phyloP scores from a whole-genome alignment of 164 flowering plant genomes.

The Vitis rupestris region DNA sequence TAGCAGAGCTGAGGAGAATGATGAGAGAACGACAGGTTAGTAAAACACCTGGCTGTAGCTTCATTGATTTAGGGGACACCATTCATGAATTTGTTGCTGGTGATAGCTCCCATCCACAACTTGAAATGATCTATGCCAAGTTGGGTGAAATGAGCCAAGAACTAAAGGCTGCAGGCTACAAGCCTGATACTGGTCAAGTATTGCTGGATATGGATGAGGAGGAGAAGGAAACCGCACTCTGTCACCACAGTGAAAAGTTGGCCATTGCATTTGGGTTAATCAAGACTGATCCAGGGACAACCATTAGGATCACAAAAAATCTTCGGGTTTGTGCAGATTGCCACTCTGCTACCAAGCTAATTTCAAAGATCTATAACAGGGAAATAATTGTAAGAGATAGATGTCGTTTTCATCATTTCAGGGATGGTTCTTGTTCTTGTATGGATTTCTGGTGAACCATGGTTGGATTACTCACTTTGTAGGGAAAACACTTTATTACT shows the following conservation, averaged over 20 bases:
- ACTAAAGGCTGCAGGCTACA: constrained; percentile 19
- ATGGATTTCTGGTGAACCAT: not conserved
- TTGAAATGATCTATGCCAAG: constrained; percentile 13
- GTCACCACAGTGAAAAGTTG: constrained; percentile 21
- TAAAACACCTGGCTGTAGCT: constrained; percentile 25
- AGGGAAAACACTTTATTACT: not conserved
- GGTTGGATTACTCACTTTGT: not conserved
- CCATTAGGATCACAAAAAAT: constrained; percentile 32
- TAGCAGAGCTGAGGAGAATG: constrained; percentile 13
- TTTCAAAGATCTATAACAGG: not conserved
- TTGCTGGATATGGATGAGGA: constrained; percentile 28
- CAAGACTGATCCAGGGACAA: constrained; percentile 14
- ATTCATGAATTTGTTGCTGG: constrained; percentile 27
- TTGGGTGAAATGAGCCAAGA: constrained; percentile 15
- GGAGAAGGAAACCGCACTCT: constrained; percentile 27
- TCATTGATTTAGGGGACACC: constrained; percentile 16
- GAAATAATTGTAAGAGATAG: not conserved
- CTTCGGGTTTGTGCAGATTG: constrained; percentile 28
- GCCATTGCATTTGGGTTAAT: constrained; percentile 11
- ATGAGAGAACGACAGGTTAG: constrained; percentile 16
- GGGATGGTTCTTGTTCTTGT: not conserved
- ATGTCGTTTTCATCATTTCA: constrained; percentile 4
- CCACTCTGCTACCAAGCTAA: constrained; percentile 17
- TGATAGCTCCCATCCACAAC: constrained; percentile 19
- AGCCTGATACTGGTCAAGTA: constrained; percentile 14